These are phyloP conservation scores for Aureobasidium vineae DNA, from an alignment of 2,329 filamentous ascomycete species.

Conservation along the genomic window DNA sequence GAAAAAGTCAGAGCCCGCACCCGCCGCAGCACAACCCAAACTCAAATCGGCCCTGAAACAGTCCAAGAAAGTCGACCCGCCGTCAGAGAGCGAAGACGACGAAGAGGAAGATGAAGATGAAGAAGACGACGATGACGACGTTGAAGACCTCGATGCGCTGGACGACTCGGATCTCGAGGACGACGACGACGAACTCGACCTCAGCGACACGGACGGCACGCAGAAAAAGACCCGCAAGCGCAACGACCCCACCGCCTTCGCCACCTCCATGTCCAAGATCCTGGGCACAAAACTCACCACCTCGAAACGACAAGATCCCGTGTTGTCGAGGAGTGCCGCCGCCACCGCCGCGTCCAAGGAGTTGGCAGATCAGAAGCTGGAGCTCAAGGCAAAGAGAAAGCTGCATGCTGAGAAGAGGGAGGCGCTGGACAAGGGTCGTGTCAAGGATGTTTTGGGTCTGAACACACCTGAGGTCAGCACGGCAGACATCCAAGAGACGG, in stretches of 20 bases:
- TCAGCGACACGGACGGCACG: conserved; percentile 36
- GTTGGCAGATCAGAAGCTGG: conserved; percentile 72
- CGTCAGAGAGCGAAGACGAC: conserved; percentile 31
- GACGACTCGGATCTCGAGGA: conserved; percentile 39
- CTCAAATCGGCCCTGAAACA: conserved; percentile 25
- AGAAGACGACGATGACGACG: conserved; percentile 39
- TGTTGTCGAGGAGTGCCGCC: conserved; percentile 78
- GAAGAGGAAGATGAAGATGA: conserved; percentile 35
- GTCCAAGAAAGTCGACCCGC: conserved; percentile 13
- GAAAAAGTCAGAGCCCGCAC: conserved; percentile 1
- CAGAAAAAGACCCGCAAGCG: conserved; percentile 66
- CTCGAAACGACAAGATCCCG: conserved; percentile 79
- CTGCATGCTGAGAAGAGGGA: conserved; percentile 76
- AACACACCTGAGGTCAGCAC: conserved; percentile 51
- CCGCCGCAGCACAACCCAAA: conserved; percentile 11
- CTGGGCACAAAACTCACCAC: conserved; percentile 82
- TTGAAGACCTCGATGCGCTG: conserved; percentile 39
- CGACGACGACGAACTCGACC: conserved; percentile 43
- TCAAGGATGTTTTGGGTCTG: conserved; percentile 77
- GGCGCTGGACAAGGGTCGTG: conserved; percentile 79
- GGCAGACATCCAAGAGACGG: conserved; percentile 62
- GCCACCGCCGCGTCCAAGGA: conserved; percentile 71
- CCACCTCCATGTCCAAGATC: conserved; percentile 90
- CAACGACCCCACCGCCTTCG: conserved; percentile 88
- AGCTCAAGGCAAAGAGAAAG: conserved; percentile 75